These are phyloP conservation scores for Komagataella mondaviorum DNA, from an alignment of 805 yeast genomes.

Conservation along the genomic window DNA sequence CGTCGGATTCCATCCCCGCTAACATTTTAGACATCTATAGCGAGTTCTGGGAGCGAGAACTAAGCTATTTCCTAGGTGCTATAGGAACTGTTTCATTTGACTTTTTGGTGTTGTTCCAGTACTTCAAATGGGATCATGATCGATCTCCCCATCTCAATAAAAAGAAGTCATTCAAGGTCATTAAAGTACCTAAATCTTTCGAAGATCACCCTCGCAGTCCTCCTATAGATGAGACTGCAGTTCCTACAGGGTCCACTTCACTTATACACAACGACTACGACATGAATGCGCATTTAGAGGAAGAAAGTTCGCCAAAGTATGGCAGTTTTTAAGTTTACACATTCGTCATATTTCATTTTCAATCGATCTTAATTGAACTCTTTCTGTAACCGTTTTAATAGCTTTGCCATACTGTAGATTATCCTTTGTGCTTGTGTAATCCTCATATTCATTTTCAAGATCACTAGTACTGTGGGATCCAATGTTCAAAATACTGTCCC, in stretches of 20 bases:
- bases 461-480: not conserved
- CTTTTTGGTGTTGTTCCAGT: conserved; percentile 27
- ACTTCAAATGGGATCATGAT: conserved; percentile 18
- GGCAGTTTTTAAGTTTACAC: not conserved
- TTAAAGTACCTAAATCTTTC: not conserved
- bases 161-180: not conserved
- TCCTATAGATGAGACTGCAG: not conserved
- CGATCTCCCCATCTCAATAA: not conserved
- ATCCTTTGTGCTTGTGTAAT: not conserved
- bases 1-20: not conserved
- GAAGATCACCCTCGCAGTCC: not conserved
- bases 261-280: not conserved
- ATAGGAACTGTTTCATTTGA: conserved; percentile 40
- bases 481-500: conserved; percentile 20
- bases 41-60: conserved; percentile 25
- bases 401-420: not conserved
- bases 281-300: not conserved
- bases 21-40: conserved; percentile 5
- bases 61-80: conserved; percentile 34
- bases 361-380: not conserved
- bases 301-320: not conserved
- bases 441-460: not conserved
- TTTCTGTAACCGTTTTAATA: not conserved
- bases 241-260: not conserved
- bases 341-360: not conserved